Conservation (phyloP, 768 basidiomycete genomes). For the Kondoa subrosea region DNA sequence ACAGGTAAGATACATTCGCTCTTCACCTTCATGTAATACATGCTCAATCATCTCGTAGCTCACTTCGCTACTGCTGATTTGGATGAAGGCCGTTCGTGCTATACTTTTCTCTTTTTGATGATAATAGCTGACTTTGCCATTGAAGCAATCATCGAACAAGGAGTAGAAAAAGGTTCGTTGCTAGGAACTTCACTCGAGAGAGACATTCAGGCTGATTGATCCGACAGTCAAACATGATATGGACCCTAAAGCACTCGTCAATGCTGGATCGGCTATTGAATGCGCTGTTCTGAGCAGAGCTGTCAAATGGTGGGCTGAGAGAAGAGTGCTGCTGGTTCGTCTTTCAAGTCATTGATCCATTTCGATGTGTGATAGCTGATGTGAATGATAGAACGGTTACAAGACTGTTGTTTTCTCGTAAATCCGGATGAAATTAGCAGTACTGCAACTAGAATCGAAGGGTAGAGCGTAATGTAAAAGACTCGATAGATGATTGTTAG, state of each 20-base stretch:
- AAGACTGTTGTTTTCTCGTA: conserved; percentile 13
- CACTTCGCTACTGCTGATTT: conserved; percentile 5
- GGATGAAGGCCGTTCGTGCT: background rate
- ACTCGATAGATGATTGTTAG: too few relatives aligned
- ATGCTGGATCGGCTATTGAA: background rate
- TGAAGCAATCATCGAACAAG: conserved; percentile 11
- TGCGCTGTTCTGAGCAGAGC: background rate
- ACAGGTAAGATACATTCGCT: too few relatives aligned
- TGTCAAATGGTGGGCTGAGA: conserved; percentile 9
- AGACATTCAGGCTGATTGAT: background rate
- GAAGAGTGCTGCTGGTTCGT: conserved; percentile 1
- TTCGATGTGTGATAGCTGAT: background rate
- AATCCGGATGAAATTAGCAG: too few relatives aligned
- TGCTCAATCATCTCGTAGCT: too few relatives aligned
- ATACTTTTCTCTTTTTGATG: background rate
- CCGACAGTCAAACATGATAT: background rate
- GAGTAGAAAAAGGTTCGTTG: background rate
- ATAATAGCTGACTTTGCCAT: background rate
- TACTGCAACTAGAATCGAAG: too few relatives aligned
- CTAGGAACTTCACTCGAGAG: background rate
- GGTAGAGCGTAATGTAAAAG: too few relatives aligned
- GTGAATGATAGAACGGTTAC: background rate
- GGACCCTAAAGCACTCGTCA: background rate
- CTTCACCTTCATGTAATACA: too few relatives aligned
- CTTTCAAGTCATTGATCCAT: background rate